Percentiles rank a stretch among this genome's conserved stretches.
Conservation (phyloP, 2,329 filamentous ascomycete genomes). For the Pestalotiopsis sp. region DNA sequence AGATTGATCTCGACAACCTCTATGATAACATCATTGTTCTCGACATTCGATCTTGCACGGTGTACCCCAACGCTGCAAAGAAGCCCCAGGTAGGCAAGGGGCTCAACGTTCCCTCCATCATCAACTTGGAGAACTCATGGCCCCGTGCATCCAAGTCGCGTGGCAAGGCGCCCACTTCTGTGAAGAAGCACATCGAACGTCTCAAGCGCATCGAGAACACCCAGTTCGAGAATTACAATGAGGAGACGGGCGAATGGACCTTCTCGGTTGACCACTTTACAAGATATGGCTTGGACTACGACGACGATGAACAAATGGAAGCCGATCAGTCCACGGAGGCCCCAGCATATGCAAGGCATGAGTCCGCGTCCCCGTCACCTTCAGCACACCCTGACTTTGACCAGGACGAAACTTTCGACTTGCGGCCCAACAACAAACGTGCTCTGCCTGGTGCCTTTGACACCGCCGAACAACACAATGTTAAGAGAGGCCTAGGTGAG, state of each 20-base stretch:
- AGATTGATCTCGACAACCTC: constrained; percentile 78
- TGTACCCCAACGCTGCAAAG: constrained; percentile 74
- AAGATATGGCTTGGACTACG: constrained; percentile 82
- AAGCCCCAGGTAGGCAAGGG: constrained; percentile 87
- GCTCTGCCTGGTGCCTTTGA: constrained; percentile 82
- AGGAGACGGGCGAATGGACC: constrained; percentile 80
- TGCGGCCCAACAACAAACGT: constrained; percentile 44
- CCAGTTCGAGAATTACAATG: constrained; percentile 78
- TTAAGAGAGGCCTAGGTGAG: constrained; percentile 52
- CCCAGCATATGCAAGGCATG: constrained; percentile 19
- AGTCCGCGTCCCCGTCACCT: constrained; percentile 25
- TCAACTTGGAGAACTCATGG: constrained; percentile 91
- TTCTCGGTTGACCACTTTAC: constrained; percentile 97
- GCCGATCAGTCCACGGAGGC: constrained; percentile 35
- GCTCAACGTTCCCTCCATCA: constrained; percentile 86
- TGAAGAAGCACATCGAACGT: constrained; percentile 80
- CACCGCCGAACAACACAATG: constrained; percentile 54
- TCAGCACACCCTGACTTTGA: constrained; percentile 40
- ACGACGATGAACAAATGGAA: constrained; percentile 68
- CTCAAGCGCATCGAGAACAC: constrained; percentile 81
- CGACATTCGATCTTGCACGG: constrained; percentile 77
- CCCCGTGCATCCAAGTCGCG: constrained; percentile 69
- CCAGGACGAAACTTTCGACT: constrained; percentile 56
- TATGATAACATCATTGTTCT: constrained; percentile 77
- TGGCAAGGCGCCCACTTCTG: constrained; percentile 52